Percentiles rank a stretch among this genome's conserved stretches.
Evolutionary conservation across 1,139 yeast genomes (phyloP).

Genomic region (Pichia norvegensis): DNA sequence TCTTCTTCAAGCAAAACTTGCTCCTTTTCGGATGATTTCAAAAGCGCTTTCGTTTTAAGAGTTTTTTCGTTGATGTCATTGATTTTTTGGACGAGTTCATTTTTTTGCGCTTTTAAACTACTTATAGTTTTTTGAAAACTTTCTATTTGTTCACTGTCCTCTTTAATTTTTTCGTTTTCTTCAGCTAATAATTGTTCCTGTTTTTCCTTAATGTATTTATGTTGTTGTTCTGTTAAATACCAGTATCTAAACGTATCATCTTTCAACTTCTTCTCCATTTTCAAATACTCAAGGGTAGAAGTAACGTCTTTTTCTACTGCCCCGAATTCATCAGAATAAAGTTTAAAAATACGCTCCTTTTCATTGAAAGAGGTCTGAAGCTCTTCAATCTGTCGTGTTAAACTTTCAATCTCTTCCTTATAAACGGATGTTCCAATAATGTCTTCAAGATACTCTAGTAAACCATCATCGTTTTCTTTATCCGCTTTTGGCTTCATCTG

Average conservation of each 20-base stretch:
- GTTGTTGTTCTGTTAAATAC: conserved; percentile 3
- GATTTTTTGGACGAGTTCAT: conserved; percentile 29
- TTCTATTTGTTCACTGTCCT: conserved; percentile 42
- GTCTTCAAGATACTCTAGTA: conserved; percentile 89
- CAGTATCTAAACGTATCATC: conserved; percentile 44
- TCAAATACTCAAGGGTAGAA: conserved; percentile 60
- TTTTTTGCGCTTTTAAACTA: conserved; percentile 34
- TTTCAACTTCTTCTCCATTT: conserved; percentile 55
- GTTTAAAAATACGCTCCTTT: conserved; percentile 69
- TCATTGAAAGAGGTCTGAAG: conserved; percentile 75
- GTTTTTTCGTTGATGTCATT: conserved; percentile 40
- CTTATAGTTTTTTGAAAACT: conserved; percentile 38
- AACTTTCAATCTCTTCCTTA: conserved; percentile 66
- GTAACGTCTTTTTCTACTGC: conserved; percentile 63
- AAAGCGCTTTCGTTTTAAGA: conserved; percentile 34
- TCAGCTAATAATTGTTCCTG: conserved; percentile 31
- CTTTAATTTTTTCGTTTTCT: conserved; percentile 37
- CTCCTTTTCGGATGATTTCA: conserved; percentile 48
- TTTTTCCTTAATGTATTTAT: conserved; percentile 13
- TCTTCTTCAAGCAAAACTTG: conserved; percentile 9
- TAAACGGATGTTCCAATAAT: conserved; percentile 90
- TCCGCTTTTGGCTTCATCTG: conserved; percentile 99
- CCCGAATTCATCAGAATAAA: conserved; percentile 71
- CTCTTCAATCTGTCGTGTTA: conserved; percentile 40
- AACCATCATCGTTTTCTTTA: conserved; percentile 84